Conservation (phyloP, 1,284 basidiomycete species). For the Crucibulum cyathiforme region DNA sequence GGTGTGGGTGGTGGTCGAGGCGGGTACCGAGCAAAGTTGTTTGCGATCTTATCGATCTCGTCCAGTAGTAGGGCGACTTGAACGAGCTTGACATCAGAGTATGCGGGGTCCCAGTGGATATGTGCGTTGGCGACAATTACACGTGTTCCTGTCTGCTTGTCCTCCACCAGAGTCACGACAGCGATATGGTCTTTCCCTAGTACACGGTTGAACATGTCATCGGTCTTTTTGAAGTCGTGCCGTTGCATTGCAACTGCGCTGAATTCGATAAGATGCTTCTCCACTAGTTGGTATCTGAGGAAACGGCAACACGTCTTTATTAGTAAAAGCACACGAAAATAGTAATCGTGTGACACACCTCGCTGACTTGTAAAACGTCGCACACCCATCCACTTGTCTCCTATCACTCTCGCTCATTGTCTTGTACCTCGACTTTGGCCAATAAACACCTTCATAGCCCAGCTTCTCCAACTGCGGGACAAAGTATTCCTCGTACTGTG, state of each 20-base stretch:
- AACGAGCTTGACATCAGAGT: constrained; percentile 96
- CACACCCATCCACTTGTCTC: constrained; percentile 94
- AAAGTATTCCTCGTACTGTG: constrained; percentile 96
- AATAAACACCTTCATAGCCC: constrained; percentile 93
- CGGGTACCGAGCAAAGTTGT: constrained; percentile 86
- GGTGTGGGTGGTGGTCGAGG: constrained; percentile 55
- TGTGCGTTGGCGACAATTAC: constrained; percentile 92
- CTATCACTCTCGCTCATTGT: constrained; percentile 92
- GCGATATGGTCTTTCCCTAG: constrained; percentile 96
- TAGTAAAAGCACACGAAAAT: constrained; percentile 1
- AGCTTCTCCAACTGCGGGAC: constrained; percentile 75
- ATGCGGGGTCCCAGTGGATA: constrained; percentile 93
- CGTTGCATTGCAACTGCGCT: constrained; percentile 93
- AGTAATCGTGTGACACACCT: constrained; percentile 66
- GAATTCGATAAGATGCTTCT: constrained; percentile 96
- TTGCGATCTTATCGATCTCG: constrained; percentile 89
- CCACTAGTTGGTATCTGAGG: constrained; percentile 87
- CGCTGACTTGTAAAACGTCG: constrained; percentile 92
- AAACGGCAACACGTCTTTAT: constrained; percentile 12
- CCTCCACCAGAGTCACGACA: constrained; percentile 88
- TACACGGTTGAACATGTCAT: constrained; percentile 99
- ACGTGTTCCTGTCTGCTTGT: constrained; percentile 84
- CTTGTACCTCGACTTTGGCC: constrained; percentile 93
- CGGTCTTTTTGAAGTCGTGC: constrained; percentile 96
- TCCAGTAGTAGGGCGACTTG: constrained; percentile 94